Conservation (phyloP, 2,329 filamentous ascomycete species). For the Botrytis pseudocinerea region DNA sequence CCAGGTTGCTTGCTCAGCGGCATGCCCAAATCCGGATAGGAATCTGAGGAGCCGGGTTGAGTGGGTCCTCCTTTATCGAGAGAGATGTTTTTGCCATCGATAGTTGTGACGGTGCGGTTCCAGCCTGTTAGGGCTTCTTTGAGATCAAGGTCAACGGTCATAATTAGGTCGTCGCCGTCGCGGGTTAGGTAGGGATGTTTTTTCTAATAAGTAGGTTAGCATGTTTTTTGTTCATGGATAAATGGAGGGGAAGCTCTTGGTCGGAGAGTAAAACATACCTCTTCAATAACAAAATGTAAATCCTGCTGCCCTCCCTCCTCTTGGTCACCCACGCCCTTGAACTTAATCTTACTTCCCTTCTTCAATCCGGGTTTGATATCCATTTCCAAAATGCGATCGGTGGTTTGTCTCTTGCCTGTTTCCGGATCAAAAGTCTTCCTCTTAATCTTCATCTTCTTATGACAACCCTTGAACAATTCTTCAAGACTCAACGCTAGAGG, state of each 20-base stretch:
- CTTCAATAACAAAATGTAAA: constrained; percentile 89
- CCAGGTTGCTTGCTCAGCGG: constrained; percentile 86
- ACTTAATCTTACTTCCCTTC: constrained; percentile 98
- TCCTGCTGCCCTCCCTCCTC: constrained; percentile 96
- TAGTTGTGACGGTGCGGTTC: constrained; percentile 87
- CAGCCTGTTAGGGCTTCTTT: constrained; percentile 96
- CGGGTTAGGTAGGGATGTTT: constrained; percentile 80
- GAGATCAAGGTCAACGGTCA: constrained; percentile 76
- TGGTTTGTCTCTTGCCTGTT: constrained; percentile 77
- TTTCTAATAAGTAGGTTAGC: constrained; percentile 59
- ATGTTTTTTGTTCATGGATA: background rate
- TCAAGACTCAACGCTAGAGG: constrained; percentile 79
- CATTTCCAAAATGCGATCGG: constrained; percentile 89
- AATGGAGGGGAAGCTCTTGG: background rate
- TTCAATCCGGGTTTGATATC: constrained; percentile 95
- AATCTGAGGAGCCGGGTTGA: constrained; percentile 76
- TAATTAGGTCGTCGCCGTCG: constrained; percentile 82
- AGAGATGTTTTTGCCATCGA: constrained; percentile 82
- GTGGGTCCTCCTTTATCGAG: constrained; percentile 83
- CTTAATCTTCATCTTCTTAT: constrained; percentile 98
- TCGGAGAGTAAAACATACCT: constrained; percentile 60
- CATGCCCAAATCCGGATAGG: constrained; percentile 88
- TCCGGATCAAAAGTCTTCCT: constrained; percentile 86
- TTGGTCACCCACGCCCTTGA: constrained; percentile 95
- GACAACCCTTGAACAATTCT: constrained; percentile 81